phyloP scores from a whole-genome alignment of 2,329 filamentous ascomycete genomes.

The Beauveria bassiana region DNA sequence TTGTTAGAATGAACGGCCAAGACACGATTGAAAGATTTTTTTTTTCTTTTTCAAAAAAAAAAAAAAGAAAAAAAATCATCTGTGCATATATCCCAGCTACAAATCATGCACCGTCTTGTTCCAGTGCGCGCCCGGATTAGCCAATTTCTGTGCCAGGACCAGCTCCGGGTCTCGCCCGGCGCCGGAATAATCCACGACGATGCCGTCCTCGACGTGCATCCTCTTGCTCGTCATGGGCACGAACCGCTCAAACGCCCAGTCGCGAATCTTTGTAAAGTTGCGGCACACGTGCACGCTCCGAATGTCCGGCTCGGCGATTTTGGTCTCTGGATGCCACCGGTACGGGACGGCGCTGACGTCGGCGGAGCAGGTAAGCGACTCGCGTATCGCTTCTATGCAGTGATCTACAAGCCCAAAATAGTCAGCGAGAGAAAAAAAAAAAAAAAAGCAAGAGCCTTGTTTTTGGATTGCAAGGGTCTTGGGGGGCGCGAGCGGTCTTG shows the following conservation, averaged over 20 bases:
- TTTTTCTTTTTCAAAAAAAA: too few relatives aligned
- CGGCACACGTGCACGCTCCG: conserved; percentile 9
- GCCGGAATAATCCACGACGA: conserved; percentile 4
- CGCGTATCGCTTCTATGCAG: conserved; percentile 11
- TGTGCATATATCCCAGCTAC: neutral
- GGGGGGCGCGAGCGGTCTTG: neutral
- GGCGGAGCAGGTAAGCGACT: conserved; percentile 10
- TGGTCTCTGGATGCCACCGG: neutral
- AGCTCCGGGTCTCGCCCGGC: neutral
- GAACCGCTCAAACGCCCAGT: conserved; percentile 4
- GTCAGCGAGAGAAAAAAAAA: neutral
- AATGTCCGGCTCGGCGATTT: conserved; percentile 1
- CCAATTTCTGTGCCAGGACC: neutral
- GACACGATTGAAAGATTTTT: too few relatives aligned
- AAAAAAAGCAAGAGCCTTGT: too few relatives aligned
- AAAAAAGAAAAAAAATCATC: too few relatives aligned
- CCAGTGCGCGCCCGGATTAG: neutral
- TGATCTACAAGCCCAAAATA: neutral
- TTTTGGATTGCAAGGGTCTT: too few relatives aligned
- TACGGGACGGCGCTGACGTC: conserved; percentile 10
- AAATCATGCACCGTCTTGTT: conserved; percentile 6
- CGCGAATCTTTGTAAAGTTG: conserved; percentile 8
- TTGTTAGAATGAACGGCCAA: neutral
- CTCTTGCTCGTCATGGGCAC: neutral
- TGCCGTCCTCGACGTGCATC: conserved; percentile 1